phyloP scores from a whole-genome alignment of 2,329 filamentous ascomycete species.

The Trichoderma lentiforme region DNA sequence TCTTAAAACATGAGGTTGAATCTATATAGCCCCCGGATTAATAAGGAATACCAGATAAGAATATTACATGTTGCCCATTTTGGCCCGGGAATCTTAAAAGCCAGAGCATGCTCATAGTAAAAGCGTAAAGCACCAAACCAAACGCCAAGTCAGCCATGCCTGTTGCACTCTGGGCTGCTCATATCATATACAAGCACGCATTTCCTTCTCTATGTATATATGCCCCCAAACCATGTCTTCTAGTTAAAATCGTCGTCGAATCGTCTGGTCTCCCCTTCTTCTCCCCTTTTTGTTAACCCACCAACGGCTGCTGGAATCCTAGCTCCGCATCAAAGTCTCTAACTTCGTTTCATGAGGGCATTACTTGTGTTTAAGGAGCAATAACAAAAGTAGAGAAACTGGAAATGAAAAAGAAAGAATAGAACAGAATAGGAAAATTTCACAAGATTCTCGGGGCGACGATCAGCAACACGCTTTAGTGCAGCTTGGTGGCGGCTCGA shows the following conservation, averaged over 20 bases:
- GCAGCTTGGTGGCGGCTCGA: constrained; percentile 36
- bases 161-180: not conserved
- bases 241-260: constrained; percentile 3
- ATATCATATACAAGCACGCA: constrained; percentile 7
- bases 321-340: not conserved
- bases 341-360: constrained; percentile 9
- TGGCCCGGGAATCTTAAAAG: not conserved
- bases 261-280: not conserved
- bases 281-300: not conserved
- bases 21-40: constrained; percentile 10
- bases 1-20: not conserved
- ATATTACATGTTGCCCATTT: constrained; percentile 8
- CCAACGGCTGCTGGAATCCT: not conserved
- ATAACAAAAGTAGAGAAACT: not conserved
- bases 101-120: constrained; percentile 1
- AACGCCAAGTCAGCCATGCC: constrained; percentile 17
- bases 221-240: not conserved
- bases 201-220: constrained; percentile 1
- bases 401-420: not conserved
- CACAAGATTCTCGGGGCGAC: not conserved
- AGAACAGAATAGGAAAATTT: not conserved
- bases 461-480: constrained; percentile 23
- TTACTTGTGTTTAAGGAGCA: constrained; percentile 2
- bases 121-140: constrained; percentile 12
- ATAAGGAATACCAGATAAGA: constrained; percentile 1